Percentiles rank a stretch among this genome's conserved stretches.
phyloP scores from a whole-genome alignment of 2,329 filamentous ascomycete genomes.

The Colletotrichum sp. region DNA sequence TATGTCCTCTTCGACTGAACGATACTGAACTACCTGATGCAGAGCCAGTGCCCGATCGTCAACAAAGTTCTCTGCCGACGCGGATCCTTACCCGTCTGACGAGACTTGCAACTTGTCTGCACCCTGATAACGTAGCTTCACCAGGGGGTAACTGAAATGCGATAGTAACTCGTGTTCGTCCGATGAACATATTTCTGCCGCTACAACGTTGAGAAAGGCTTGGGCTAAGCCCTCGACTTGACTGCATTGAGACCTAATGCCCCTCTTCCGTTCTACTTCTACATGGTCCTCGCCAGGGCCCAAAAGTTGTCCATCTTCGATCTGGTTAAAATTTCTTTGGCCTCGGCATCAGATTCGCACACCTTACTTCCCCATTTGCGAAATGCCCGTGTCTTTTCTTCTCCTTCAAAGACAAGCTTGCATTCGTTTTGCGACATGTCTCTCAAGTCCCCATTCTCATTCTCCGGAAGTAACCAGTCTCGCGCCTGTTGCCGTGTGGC shows the following conservation, averaged over 20 bases:
- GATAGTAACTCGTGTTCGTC: neutral
- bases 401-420: conserved; percentile 87
- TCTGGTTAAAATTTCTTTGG: conserved; percentile 78
- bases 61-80: neutral
- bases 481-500: conserved; percentile 67
- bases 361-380: conserved; percentile 87
- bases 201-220: neutral
- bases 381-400: conserved; percentile 80
- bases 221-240: neutral
- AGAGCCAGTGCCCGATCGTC: neutral
- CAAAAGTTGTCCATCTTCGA: conserved; percentile 96
- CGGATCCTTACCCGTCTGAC: neutral
- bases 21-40: neutral
- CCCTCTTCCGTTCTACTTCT: neutral
- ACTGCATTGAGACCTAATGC: neutral
- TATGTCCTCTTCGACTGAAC: neutral
- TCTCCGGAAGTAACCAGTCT: conserved; percentile 80
- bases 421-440: conserved; percentile 86
- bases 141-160: neutral
- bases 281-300: conserved; percentile 77
- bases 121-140: neutral
- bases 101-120: neutral
- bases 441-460: conserved; percentile 78
- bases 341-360: conserved; percentile 92
- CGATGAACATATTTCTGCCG: neutral